Base-by-base conservation (phyloP, 805 yeast species). In the Suhomyces pyralidae region DNA sequence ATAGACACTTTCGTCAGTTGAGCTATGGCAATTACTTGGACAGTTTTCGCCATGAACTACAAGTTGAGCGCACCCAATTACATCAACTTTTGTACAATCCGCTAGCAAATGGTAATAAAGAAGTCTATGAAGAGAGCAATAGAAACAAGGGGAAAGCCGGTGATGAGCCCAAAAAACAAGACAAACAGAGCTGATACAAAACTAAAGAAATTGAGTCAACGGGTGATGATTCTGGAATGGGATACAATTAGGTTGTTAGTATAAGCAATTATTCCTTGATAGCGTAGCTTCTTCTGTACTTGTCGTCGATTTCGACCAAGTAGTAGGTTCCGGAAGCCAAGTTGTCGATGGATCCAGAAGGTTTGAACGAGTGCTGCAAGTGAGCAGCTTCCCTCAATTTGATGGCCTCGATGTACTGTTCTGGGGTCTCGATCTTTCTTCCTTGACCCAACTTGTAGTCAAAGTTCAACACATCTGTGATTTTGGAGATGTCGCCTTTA, bases 381-480 rank as follows among this genome's bases (percentile, higher is more conserved):
- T 93, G 97, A 46, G 93, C 88, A 64, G 82, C 80, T 78, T 94
- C 99, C 79, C 99, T 90, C 61, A 89, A 79, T 25, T 76, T 85
- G 61, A 94, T 81, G 47, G 93, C 92, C 26, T 76, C 83, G 70
- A 91, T 88, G 74, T 90, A 94, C 64, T 87, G 84, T 65, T 80
- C 80, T 57, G 99, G 98, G 49, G 92, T 67, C 63, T 81, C 82
- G 53, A 76, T 70, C 55, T 64, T 69, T 80, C 99, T 89, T 46
- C 73, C 78, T 59, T 74, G 73, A 50, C 79, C 81, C 58, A 94
- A 81, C 70, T 82, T 83, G 64, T 79, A 65, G 65, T 85, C 84
- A 58, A 94, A 76, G 71, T 87, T 81, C 65, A 93, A 81, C 52
- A 76, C 79, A 58, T 81, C 70, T 57, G 81, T 81, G 58, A 92